Conservation (phyloP, 257 asterid species). For the Solanum gandarillasii region DNA sequence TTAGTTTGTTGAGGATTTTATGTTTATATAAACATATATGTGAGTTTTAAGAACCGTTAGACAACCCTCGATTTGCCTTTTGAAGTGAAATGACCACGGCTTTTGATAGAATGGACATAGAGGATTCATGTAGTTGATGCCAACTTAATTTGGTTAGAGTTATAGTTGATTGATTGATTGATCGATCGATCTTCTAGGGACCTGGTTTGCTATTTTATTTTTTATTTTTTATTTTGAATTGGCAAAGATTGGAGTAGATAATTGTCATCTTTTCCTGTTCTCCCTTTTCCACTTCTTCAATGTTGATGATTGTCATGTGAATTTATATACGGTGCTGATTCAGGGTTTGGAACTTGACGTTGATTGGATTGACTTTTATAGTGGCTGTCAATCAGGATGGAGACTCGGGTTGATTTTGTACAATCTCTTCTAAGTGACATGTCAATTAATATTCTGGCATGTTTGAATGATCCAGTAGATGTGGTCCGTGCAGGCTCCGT, state of each 20-base stretch:
- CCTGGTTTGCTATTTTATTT: background rate
- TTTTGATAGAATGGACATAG: background rate
- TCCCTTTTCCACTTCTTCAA: background rate
- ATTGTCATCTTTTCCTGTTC: background rate
- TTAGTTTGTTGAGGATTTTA: background rate
- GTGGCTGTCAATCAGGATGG: slow-evolving; percentile 3
- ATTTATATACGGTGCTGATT: background rate
- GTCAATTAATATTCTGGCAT: slow-evolving; percentile 8
- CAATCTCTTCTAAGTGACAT: slow-evolving; percentile 9
- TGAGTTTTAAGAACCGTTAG: background rate
- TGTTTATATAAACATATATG: background rate
- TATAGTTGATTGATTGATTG: background rate
- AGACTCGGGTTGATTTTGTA: slow-evolving; percentile 10
- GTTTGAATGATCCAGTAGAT: slow-evolving; percentile 31
- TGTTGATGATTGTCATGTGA: background rate
- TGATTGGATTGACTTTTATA: background rate
- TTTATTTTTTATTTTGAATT: background rate
- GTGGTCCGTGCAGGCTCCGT: slow-evolving; percentile 22
- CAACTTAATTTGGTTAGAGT: background rate
- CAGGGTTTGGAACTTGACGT: background rate
- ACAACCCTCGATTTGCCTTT: background rate
- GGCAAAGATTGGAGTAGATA: background rate
- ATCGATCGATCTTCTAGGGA: background rate
- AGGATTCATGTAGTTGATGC: background rate
- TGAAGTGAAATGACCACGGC: background rate